phyloP scores from a whole-genome alignment of 1,284 basidiomycete species.

The Papiliotrema fonsecae region DNA sequence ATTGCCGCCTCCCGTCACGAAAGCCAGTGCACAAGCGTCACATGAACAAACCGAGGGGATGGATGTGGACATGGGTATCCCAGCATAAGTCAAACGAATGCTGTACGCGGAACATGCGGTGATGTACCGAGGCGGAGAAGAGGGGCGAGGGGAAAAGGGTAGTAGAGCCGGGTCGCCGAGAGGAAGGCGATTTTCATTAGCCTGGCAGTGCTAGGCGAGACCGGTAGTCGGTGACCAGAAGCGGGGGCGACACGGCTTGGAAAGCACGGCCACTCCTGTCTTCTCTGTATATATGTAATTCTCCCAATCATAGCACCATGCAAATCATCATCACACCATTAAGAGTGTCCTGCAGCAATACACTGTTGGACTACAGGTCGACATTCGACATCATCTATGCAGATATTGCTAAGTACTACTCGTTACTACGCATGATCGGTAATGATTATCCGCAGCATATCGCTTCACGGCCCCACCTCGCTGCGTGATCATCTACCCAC shows the following conservation, averaged over 20 bases:
- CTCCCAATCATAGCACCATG: not conserved
- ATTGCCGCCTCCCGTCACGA: constrained; percentile 38
- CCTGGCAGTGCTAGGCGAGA: too few species aligned
- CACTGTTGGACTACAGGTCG: not conserved
- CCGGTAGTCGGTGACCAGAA: too few species aligned
- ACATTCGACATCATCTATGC: not conserved
- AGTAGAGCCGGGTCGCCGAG: too few species aligned
- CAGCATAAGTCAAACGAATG: not conserved
- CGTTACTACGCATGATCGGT: too few species aligned
- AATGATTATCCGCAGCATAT: too few species aligned
- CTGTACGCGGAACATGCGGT: not conserved
- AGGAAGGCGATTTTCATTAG: too few species aligned
- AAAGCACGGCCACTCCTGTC: too few species aligned
- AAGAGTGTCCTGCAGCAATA: not conserved
- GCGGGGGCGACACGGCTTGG: too few species aligned
- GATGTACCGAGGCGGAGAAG: too few species aligned
- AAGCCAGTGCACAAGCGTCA: constrained; percentile 15
- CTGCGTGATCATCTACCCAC: not conserved
- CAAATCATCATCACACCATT: not conserved
- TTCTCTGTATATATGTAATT: not conserved
- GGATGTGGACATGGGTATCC: constrained; percentile 7
- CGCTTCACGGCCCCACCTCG: too few species aligned
- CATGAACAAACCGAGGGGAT: constrained; percentile 1
- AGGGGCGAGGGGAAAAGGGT: too few species aligned
- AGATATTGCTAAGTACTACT: too few species aligned